phyloP scores from a whole-genome alignment of 768 basidiomycete species.

The Lentinula aciculospora region DNA sequence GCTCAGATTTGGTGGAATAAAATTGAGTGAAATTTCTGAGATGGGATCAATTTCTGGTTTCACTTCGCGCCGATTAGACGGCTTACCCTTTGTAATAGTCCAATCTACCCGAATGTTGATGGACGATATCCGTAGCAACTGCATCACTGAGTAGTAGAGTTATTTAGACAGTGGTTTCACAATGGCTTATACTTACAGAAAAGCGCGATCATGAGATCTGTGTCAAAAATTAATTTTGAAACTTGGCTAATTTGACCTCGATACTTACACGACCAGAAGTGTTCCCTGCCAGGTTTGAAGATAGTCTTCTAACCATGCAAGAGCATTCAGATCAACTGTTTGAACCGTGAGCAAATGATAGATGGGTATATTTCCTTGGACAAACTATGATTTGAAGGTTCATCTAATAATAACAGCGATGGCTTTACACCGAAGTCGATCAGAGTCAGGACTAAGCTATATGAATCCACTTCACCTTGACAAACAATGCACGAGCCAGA shows the following conservation, averaged over 20 bases:
- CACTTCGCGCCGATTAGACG: neutral
- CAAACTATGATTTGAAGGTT: constrained; percentile 34
- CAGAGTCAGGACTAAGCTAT: neutral
- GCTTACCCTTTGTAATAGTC: constrained; percentile 95
- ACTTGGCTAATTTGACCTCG: neutral
- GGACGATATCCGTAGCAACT: constrained; percentile 97
- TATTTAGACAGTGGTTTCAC: neutral
- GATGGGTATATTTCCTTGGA: constrained; percentile 41
- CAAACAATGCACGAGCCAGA: constrained; percentile 91
- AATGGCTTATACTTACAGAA: constrained; percentile 51
- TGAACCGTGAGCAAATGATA: constrained; percentile 62
- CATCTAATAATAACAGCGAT: constrained; percentile 5
- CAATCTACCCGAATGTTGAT: constrained; percentile 86
- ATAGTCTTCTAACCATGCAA: constrained; percentile 98
- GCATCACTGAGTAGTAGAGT: constrained; percentile 54
- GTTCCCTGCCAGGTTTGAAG: constrained; percentile 93
- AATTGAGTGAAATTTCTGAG: constrained; percentile 93
- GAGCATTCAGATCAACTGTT: constrained; percentile 85
- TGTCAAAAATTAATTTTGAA: constrained; percentile 5
- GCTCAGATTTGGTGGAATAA: constrained; percentile 96
- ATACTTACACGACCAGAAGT: constrained; percentile 78
- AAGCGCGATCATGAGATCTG: constrained; percentile 96
- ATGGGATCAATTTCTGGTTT: neutral
- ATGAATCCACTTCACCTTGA: constrained; percentile 54
- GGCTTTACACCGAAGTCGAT: neutral